phyloP scores from a whole-genome alignment of 495 filamentous ascomycete genomes.

The Cetradonia linearis region DNA sequence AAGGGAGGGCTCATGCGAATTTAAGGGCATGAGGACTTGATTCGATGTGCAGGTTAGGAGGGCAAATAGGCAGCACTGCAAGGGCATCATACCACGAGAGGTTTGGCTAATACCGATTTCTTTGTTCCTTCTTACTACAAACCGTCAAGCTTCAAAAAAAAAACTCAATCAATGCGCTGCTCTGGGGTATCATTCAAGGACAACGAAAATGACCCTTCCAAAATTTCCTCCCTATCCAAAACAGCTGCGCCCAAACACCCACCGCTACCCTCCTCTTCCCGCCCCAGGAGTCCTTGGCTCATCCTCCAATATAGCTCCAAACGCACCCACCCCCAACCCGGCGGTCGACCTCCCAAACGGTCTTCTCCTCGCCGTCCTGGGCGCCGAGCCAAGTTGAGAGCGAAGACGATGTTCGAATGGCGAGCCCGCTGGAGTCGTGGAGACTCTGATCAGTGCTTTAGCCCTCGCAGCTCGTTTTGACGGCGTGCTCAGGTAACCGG shows the following conservation, averaged over 20 bases:
- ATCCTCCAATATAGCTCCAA: conserved; percentile 22
- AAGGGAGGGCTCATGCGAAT: too few relatives aligned
- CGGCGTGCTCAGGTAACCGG: conserved; percentile 47
- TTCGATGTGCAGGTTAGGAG: too few relatives aligned
- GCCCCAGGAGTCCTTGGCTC: conserved; percentile 11
- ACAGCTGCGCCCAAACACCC: background rate
- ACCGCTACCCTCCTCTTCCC: background rate
- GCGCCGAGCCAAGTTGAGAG: conserved; percentile 17
- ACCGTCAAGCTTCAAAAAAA: background rate
- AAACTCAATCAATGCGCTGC: background rate
- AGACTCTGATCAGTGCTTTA: conserved; percentile 39
- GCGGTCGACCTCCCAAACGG: conserved; percentile 20
- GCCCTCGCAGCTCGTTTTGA: conserved; percentile 47
- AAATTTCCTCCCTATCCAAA: background rate
- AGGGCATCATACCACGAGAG: too few relatives aligned
- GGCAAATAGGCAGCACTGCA: too few relatives aligned
- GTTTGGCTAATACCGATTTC: too few relatives aligned
- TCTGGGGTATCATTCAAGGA: background rate
- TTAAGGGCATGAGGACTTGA: too few relatives aligned
- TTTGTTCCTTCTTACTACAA: background rate
- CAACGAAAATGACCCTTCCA: background rate
- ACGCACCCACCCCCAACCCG: conserved; percentile 11
- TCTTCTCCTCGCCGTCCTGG: conserved; percentile 11
- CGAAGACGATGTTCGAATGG: conserved; percentile 20
- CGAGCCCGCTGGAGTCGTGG: conserved; percentile 40